These are phyloP conservation scores for Nasturtium officinale DNA, from an alignment of 345 rosid genomes.

Conservation along the genomic window DNA sequence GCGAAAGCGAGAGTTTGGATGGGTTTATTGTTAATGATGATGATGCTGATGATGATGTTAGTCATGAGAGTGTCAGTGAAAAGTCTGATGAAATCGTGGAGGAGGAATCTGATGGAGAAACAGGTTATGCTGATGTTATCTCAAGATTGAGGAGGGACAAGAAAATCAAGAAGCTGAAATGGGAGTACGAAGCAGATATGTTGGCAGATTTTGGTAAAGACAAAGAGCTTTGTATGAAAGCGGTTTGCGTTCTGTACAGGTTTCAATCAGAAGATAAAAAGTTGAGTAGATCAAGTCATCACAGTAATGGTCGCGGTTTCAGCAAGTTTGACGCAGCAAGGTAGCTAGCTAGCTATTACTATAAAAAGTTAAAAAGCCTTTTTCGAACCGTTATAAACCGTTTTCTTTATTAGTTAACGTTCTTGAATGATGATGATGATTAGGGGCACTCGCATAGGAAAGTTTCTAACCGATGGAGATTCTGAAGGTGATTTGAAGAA, in stretches of 20 bases:
- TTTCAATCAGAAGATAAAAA: conserved; percentile 68
- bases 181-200: conserved; percentile 73
- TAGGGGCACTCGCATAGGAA: conserved; percentile 62
- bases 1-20: conserved; percentile 54
- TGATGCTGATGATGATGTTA: conserved; percentile 49
- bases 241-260: conserved; percentile 73
- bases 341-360: conserved; percentile 24
- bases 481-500: conserved; percentile 57
- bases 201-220: conserved; percentile 73
- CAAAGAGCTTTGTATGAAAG: conserved; percentile 72
- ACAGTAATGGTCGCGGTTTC: conserved; percentile 62
- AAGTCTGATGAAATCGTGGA: conserved; percentile 2
- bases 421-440: conserved; percentile 10
- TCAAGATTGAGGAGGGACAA: conserved; percentile 57
- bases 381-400: not conserved
- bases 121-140: conserved; percentile 43
- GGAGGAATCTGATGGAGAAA: conserved; percentile 51
- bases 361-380: too few relatives aligned
- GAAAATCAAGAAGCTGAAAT: conserved; percentile 41
- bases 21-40: conserved; percentile 59
- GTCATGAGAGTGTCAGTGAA: conserved; percentile 34
- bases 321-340: conserved; percentile 66
- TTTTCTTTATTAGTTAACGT: not conserved
- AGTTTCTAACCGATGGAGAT: conserved; percentile 63
- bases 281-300: conserved; percentile 42